phyloP scores from a whole-genome alignment of 2,329 filamentous ascomycete species.

The Colletotrichum truncatum region DNA sequence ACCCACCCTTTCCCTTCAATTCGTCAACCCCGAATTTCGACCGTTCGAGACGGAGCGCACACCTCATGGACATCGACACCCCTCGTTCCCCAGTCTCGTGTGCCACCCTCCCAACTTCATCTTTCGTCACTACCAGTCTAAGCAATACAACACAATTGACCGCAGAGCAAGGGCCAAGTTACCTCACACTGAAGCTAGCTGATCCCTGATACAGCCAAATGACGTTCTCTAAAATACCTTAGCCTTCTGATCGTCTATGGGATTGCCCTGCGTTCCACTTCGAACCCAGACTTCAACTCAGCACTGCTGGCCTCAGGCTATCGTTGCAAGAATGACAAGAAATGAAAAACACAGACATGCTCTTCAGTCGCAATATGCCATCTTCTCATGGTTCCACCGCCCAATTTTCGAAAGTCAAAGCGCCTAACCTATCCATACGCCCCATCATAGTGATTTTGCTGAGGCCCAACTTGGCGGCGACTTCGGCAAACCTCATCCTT shows the following conservation, averaged over 20 bases:
- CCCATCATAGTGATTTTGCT: slow-evolving; percentile 11
- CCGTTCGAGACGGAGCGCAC: slow-evolving; percentile 8
- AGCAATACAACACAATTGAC: background rate
- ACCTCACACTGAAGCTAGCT: background rate
- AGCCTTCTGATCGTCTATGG: background rate
- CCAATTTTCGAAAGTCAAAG: slow-evolving; percentile 2
- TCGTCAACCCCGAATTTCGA: slow-evolving; percentile 23
- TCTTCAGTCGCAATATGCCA: background rate
- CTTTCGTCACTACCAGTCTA: background rate
- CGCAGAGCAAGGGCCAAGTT: background rate
- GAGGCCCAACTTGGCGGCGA: slow-evolving; percentile 12
- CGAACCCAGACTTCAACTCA: background rate
- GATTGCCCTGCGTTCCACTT: background rate
- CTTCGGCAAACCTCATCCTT: slow-evolving; percentile 4
- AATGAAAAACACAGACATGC: background rate
- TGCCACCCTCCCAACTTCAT: background rate
- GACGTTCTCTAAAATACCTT: background rate
- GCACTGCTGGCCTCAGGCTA: background rate
- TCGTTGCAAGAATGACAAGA: background rate
- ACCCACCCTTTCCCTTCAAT: background rate
- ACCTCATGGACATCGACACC: slow-evolving; percentile 1
- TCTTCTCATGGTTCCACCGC: background rate
- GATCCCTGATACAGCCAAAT: background rate
- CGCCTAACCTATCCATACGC: background rate
- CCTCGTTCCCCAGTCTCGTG: background rate